phyloP scores from a whole-genome alignment of 352 stramenopile species.

The Albugo candida region DNA sequence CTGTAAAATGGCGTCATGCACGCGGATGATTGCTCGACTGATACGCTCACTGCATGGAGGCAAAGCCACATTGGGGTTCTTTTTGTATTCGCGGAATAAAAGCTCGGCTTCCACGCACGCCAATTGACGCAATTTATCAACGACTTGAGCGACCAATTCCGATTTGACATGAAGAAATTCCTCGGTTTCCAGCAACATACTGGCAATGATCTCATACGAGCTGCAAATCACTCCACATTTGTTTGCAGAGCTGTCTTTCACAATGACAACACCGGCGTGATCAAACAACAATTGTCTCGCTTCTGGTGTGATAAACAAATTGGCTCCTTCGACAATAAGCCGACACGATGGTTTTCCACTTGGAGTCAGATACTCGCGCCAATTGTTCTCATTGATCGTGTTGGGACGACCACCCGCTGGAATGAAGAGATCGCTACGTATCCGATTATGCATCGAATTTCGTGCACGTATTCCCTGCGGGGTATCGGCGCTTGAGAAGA shows the following conservation, averaged over 20 bases:
- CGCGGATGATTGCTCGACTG: slow-evolving; percentile 87
- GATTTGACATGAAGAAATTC: slow-evolving; percentile 95
- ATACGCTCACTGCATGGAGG: slow-evolving; percentile 90
- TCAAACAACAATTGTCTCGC: slow-evolving; percentile 85
- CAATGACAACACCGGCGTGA: slow-evolving; percentile 89
- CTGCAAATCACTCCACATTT: slow-evolving; percentile 75
- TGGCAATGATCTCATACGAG: slow-evolving; percentile 76
- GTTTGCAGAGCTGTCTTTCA: slow-evolving; percentile 93
- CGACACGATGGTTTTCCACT: slow-evolving; percentile 59
- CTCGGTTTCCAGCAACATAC: slow-evolving; percentile 91
- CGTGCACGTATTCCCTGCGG: slow-evolving; percentile 74
- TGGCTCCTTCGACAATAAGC: slow-evolving; percentile 72
- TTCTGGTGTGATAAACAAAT: slow-evolving; percentile 72
- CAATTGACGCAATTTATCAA: slow-evolving; percentile 85
- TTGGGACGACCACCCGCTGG: slow-evolving; percentile 58
- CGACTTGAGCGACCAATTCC: slow-evolving; percentile 84
- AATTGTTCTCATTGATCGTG: slow-evolving; percentile 79
- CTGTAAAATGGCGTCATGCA: slow-evolving; percentile 86
- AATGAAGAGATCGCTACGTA: slow-evolving; percentile 76
- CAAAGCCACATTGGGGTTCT: slow-evolving; percentile 59
- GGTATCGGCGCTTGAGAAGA: slow-evolving; percentile 73
- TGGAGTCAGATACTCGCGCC: slow-evolving; percentile 36
- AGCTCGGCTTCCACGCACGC: slow-evolving; percentile 90
- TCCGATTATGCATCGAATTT: slow-evolving; percentile 97
- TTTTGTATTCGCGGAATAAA: slow-evolving; percentile 95